A percentile compares a stretch with the other conserved stretches of the same genome.
Evolutionary conservation across 2,329 filamentous ascomycete species (phyloP).

Genomic region (Podosphaera leucotricha): DNA sequence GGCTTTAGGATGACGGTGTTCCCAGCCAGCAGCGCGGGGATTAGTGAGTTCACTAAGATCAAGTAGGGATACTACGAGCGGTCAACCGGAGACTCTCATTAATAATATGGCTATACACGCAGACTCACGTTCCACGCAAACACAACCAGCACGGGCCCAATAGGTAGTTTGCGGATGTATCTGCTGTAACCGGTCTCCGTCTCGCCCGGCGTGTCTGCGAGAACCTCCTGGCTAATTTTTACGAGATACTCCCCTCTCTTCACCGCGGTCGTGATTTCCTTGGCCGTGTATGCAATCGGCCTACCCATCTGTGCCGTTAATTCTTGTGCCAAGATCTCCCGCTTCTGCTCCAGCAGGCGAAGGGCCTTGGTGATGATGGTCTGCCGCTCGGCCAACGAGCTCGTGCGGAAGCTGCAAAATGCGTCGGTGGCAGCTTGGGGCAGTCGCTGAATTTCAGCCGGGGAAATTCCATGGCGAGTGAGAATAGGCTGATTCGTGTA

Average conservation of each 20-base stretch:
- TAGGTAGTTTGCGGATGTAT: slow-evolving; percentile 68
- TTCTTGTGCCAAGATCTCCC: slow-evolving; percentile 64
- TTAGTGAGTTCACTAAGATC: slow-evolving; percentile 74
- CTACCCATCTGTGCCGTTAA: slow-evolving; percentile 89
- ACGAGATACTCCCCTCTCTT: slow-evolving; percentile 69
- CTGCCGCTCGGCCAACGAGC: slow-evolving; percentile 51
- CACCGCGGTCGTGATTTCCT: slow-evolving; percentile 65
- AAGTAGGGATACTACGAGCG: slow-evolving; percentile 64
- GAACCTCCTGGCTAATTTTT: slow-evolving; percentile 54
- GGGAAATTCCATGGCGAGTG: slow-evolving; percentile 50
- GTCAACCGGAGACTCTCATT: not conserved
- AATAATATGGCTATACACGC: not conserved
- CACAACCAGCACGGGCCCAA: slow-evolving; percentile 70
- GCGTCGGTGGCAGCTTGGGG: slow-evolving; percentile 48
- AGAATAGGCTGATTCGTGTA: slow-evolving; percentile 68
- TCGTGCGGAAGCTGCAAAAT: slow-evolving; percentile 56
- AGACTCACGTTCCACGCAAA: slow-evolving; percentile 82
- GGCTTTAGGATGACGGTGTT: slow-evolving; percentile 89
- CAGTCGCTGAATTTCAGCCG: slow-evolving; percentile 45
- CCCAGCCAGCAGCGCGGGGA: slow-evolving; percentile 74
- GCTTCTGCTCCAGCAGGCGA: slow-evolving; percentile 40
- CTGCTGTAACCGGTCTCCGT: slow-evolving; percentile 71
- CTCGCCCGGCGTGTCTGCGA: slow-evolving; percentile 64
- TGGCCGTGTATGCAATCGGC: slow-evolving; percentile 66
- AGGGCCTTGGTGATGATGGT: slow-evolving; percentile 62